phyloP scores from a whole-genome alignment of 2,329 filamentous ascomycete species.

The Xylaria sp. region DNA sequence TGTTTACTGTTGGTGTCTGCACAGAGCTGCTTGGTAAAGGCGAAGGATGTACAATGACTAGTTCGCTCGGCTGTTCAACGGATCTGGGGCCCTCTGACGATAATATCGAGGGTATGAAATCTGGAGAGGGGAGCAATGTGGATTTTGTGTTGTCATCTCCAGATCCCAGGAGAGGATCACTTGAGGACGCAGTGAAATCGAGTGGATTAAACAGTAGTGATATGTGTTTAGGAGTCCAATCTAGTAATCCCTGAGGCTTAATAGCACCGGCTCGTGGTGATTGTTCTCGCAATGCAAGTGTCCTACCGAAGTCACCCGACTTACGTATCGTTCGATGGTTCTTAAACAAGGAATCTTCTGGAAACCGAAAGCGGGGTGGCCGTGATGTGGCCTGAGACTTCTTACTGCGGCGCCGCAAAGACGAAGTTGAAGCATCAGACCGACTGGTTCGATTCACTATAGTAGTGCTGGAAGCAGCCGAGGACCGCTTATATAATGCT shows the following conservation, averaged over 20 bases:
- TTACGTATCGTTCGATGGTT: constrained; percentile 29
- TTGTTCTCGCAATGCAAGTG: constrained; percentile 10
- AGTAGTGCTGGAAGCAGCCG: constrained; percentile 42
- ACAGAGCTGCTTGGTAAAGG: constrained; percentile 24
- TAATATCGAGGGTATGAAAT: constrained; percentile 34
- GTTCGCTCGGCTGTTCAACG: constrained; percentile 4
- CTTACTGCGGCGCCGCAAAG: constrained; percentile 24
- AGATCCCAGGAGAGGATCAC: constrained; percentile 20
- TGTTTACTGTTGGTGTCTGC: constrained; percentile 33
- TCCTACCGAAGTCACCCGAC: constrained; percentile 11
- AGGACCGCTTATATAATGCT: constrained; percentile 41
- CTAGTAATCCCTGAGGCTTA: constrained; percentile 39
- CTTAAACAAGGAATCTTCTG: constrained; percentile 45
- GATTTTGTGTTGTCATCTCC: constrained; percentile 33
- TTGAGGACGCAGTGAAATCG: constrained; percentile 41
- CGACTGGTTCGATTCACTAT: constrained; percentile 35
- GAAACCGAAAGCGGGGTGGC: constrained; percentile 46
- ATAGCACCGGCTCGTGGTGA: constrained; percentile 11
- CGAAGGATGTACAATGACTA: constrained; percentile 18
- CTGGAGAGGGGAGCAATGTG: constrained; percentile 43
- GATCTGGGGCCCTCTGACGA: constrained; percentile 26
- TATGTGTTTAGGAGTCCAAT: constrained; percentile 48
- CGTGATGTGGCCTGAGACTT: constrained; percentile 27
- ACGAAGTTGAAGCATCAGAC: constrained; percentile 30
- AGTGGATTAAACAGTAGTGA: constrained; percentile 47